Percentiles rank a stretch among this genome's conserved stretches.
Evolutionary conservation across 2,329 filamentous ascomycete species (phyloP).

Genomic region (Epicoccum sorghinum): DNA sequence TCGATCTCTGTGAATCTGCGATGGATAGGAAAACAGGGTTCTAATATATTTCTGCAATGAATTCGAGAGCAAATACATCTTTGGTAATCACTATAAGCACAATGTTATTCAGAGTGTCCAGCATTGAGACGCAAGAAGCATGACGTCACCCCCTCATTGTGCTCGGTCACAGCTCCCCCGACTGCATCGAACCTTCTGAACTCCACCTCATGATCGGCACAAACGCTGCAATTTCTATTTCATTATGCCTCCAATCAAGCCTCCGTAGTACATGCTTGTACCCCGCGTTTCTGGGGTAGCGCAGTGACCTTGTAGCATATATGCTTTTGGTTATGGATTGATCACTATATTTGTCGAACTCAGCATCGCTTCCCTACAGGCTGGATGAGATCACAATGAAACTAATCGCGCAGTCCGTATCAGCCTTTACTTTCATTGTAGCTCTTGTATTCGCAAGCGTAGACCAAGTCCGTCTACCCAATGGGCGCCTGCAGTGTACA

Average conservation of each 20-base stretch:
- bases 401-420: not conserved
- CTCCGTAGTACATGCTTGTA: constrained; percentile 1
- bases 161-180: constrained; percentile 2
- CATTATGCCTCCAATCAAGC: constrained; percentile 13
- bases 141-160: constrained; percentile 2
- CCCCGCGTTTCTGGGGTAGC: not conserved
- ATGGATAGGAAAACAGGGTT: too few species aligned
- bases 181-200: not conserved
- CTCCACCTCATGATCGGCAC: not conserved
- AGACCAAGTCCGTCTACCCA: not conserved
- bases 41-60: too few species aligned
- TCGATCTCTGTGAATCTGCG: too few species aligned
- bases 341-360: too few species aligned
- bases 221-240: not conserved
- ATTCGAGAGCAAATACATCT: too few species aligned
- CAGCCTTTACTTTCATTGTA: not conserved
- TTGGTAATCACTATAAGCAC: too few species aligned
- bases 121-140: too few species aligned
- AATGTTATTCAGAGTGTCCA: not conserved
- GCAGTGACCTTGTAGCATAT: too few species aligned
- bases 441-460: not conserved
- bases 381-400: not conserved
- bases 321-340: too few species aligned
- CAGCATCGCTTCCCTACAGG: too few species aligned
- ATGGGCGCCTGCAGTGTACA: constrained; percentile 1